Base-by-base conservation (phyloP, 257 asterid species). In the Fraxinus americana region DNA sequence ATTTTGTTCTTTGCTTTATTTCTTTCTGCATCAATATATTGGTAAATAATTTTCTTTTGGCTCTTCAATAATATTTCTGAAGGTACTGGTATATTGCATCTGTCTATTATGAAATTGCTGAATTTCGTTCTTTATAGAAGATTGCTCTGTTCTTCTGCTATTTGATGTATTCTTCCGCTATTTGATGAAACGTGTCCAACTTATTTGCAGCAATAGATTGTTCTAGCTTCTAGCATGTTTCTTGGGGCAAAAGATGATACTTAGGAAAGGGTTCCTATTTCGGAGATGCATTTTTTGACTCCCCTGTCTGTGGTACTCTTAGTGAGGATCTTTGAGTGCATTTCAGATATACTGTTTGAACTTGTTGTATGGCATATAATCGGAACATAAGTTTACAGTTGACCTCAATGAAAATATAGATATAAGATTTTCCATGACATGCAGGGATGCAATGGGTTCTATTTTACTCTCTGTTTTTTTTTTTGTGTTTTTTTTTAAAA, bases 371-470 rank as follows among this genome's bases (percentile, higher is more conserved):
- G 21, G 25, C 29, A 17, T 54, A 54, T n/a, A 54, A 54, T 17
- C 65, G 25, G 2, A 54, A 54, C 65, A 17, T 54, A 6, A 54
- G 8, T n/a, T 54, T 21, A 54, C 65, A 54, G 23, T n/a, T 54
- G 65, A 54, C 65, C 29, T 17, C 25, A 54, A 17, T 17, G 25
- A 54, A 54, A 17, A 54, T 54, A 54, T n/a, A 7, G 7, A 7
- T 17, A n/a, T n/a, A 54, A 54, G 65, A 54, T 54, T 54, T 54
- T 17, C 25, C 65, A 54, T 54, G 27, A 17, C 65, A 21, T 71
- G 52, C 78, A 27, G 78, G 63, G 71, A 35, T 52, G 63, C 67
- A 39, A 41, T 70, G 45, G 19, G 9, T 43, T 65, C 39, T 74
- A 43, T 43, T 77, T 7, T 38, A 38, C 43, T 8, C 0, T 38